Base-by-base conservation (phyloP, 163 green algal species). In the Scenedesmus sp. region DNA sequence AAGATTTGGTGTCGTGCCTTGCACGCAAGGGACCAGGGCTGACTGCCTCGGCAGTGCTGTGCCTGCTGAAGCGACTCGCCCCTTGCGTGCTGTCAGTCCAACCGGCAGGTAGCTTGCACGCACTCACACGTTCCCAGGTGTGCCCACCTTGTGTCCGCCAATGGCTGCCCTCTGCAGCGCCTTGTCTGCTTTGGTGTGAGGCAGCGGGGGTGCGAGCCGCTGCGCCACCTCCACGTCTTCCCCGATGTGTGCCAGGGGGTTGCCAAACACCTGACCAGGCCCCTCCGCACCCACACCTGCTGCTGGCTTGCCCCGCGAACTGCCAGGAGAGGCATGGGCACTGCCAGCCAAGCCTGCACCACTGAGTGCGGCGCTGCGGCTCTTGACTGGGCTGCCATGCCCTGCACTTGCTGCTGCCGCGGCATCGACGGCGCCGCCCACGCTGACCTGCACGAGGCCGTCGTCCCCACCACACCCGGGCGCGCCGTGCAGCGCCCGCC, bases 151-250 rank as follows among this genome's bases (percentile, higher is more conserved):
- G 84, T 92, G 91, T 44, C 90, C 90, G 5, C 93, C 93, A 43
- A 95, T 92, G 5, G 91, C 94, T 43, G 92, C 94, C 3, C 92
- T 72, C 35, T 93, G 73, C 85, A 95, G 88, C 35, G 93, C 91
- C 42, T 91, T 86, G 85, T 95, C 94, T 9, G 93, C 85, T 1
- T 91, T 91, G 9, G 94, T 42, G 40, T 92, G 85, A n/a, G 94
- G 92, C 87, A 91, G 33, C 13, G 94, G 94, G 4, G 94, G 94
- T 26, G 73, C 73, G n/a, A 90, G 43, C 16, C n/a, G 81, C 7
- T n/a, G 37, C 30, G 73, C 86, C 3, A 90, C 86, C 46, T 90
- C 86, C n/a, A 90, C 51, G 53, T 90, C 86, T 5, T 46, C 43
- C 15, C 72, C 73, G 24, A 85, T 86, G 24, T 85, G 56, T 24